Conservation (phyloP, 83 land plant genomes). For the Larix sibirica region DNA sequence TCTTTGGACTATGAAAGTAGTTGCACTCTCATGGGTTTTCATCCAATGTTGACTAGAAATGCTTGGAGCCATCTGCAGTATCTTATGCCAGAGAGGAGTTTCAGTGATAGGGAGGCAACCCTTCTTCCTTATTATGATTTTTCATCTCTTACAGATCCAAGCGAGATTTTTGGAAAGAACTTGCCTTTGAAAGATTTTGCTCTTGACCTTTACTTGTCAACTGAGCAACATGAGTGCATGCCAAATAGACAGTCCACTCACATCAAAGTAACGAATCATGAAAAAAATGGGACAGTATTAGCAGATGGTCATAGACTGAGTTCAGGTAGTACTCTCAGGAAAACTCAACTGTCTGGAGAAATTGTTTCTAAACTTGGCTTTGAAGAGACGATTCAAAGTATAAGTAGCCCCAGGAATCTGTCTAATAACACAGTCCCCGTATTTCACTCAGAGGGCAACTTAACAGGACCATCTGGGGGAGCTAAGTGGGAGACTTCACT, state of each 20-base stretch:
- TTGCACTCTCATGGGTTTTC: conserved; percentile 32
- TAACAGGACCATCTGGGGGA: conserved; percentile 36
- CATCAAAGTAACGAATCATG: background rate
- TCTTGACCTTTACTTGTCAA: background rate
- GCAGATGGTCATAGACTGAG: background rate
- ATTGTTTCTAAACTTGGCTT: background rate
- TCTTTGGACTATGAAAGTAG: conserved; percentile 10
- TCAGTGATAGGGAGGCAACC: background rate
- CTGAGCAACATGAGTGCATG: background rate
- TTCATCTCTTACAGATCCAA: conserved; percentile 45
- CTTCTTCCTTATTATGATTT: conserved; percentile 48
- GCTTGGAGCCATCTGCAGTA: conserved; percentile 12
- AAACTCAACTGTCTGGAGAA: conserved; percentile 6
- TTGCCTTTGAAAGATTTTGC: background rate
- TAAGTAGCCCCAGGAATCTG: background rate
- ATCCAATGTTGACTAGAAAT: conserved; percentile 42
- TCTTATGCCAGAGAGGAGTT: conserved; percentile 14
- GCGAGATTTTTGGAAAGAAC: conserved; percentile 17
- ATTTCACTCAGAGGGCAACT: background rate
- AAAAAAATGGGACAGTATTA: background rate
- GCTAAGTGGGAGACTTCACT: conserved; percentile 51
- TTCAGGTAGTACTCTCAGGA: background rate
- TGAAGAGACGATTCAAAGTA: background rate
- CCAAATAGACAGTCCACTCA: background rate
- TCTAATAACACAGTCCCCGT: background rate